These are phyloP conservation scores for Huntiella abstrusa DNA, from an alignment of 2,329 filamentous ascomycete genomes.

Conservation along the genomic window DNA sequence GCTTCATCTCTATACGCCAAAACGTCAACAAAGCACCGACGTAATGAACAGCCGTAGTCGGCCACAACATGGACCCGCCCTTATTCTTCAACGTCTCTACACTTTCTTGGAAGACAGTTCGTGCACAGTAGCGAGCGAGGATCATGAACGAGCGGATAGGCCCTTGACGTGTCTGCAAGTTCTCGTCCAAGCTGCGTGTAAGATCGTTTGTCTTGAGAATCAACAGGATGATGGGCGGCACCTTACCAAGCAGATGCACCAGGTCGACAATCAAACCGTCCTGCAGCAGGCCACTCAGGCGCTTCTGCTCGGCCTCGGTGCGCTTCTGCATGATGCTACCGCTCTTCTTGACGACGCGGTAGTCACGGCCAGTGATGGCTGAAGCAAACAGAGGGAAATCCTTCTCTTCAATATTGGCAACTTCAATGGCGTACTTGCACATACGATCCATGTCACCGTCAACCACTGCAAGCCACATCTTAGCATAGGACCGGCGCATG, in stretches of 20 bases:
- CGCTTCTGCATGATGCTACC: constrained; percentile 38
- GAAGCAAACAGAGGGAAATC: constrained; percentile 91
- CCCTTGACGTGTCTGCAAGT: constrained; percentile 53
- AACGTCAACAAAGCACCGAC: constrained; percentile 39
- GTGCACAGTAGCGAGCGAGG: constrained; percentile 47
- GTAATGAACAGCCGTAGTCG: constrained; percentile 33
- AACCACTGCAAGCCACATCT: constrained; percentile 92
- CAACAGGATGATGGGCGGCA: constrained; percentile 79
- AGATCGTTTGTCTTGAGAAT: constrained; percentile 97
- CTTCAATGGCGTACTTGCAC: constrained; percentile 74
- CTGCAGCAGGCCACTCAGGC: constrained; percentile 66
- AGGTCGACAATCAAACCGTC: constrained; percentile 79
- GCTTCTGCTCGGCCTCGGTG: constrained; percentile 60
- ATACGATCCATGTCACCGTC: constrained; percentile 72
- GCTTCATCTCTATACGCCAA: constrained; percentile 40
- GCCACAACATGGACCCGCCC: constrained; percentile 38
- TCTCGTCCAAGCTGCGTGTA: constrained; percentile 84
- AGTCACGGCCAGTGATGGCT: constrained; percentile 90
- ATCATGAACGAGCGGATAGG: constrained; percentile 49
- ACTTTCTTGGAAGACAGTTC: constrained; percentile 46
- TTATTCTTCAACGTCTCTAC: constrained; percentile 33
- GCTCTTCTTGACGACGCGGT: constrained; percentile 43
- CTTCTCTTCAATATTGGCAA: constrained; percentile 72
- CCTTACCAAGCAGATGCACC: constrained; percentile 69
- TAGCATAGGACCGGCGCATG: constrained; percentile 73